Evolutionary conservation across 2,329 filamentous ascomycete species (phyloP).

Genomic region (Venturia oleaginea): DNA sequence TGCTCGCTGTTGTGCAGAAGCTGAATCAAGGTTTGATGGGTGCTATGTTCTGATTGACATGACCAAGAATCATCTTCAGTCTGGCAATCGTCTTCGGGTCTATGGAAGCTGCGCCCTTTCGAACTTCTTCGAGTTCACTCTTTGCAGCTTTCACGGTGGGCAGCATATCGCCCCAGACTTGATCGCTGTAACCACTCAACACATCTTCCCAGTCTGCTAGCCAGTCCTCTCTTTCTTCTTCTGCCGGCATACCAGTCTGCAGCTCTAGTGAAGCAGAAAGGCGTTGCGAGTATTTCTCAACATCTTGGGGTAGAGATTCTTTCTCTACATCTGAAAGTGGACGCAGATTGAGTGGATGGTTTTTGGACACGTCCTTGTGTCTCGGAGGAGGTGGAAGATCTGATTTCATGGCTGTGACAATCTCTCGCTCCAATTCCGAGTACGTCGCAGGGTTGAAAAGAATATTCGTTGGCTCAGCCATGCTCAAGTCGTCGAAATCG

Average conservation of each 20-base stretch:
- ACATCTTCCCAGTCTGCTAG: constrained; percentile 19
- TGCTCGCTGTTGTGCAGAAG: neutral
- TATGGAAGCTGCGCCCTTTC: constrained; percentile 13
- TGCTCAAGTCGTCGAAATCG: neutral
- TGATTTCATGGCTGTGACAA: constrained; percentile 4
- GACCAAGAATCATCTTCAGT: constrained; percentile 21
- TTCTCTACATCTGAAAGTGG: constrained; percentile 10
- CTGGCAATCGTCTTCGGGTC: constrained; percentile 19
- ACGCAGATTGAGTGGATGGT: constrained; percentile 11
- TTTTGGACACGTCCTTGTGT: constrained; percentile 2
- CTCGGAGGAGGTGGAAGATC: constrained; percentile 13
- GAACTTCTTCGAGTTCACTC: constrained; percentile 17
- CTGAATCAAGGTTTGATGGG: neutral
- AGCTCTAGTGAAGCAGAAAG: neutral
- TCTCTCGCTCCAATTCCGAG: constrained; percentile 8
- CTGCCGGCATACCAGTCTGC: neutral
- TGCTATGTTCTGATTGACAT: constrained; percentile 14
- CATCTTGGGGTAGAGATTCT: neutral
- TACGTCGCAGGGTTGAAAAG: neutral
- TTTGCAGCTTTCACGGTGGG: constrained; percentile 18
- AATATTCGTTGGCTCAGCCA: neutral
- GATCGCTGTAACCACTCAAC: constrained; percentile 19
- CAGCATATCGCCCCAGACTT: constrained; percentile 20
- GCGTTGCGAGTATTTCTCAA: neutral
- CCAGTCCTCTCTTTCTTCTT: constrained; percentile 1